These are phyloP conservation scores for Theileria sp. DNA, from an alignment of 169 alveolate genomes.

Conservation along the genomic window DNA sequence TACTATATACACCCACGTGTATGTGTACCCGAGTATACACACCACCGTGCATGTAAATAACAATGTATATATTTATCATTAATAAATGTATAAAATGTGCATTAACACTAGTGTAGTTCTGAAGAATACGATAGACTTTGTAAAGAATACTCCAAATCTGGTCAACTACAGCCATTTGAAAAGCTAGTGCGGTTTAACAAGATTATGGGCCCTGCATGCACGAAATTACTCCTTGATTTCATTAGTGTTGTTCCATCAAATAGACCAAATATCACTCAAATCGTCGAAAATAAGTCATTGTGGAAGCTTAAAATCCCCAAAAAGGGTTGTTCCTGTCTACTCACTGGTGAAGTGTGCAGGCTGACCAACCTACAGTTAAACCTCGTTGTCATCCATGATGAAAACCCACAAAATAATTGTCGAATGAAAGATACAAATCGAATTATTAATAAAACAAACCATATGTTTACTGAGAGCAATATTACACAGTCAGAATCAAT, in stretches of 20 bases:
- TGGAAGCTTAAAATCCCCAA: background rate
- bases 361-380: background rate
- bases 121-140: background rate
- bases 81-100: background rate
- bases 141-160: constrained; percentile 10
- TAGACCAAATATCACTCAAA: background rate
- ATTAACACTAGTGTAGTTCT: background rate
- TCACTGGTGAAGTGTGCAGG: background rate
- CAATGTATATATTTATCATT: too few species aligned
- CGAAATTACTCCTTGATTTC: background rate
- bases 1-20: background rate
- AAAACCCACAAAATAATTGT: too few species aligned
- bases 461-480: background rate
- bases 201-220: background rate
- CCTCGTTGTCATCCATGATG: background rate
- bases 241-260: background rate
- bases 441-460: background rate
- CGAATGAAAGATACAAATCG: background rate
- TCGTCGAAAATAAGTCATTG: background rate
- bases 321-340: background rate
- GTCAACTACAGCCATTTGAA: background rate
- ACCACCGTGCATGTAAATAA: background rate
- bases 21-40: background rate
- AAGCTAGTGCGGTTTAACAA: background rate
- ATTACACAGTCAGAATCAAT: background rate